These are phyloP conservation scores for Sporothrix globosa DNA, from an alignment of 2,329 filamentous ascomycete species.

Conservation along the genomic window DNA sequence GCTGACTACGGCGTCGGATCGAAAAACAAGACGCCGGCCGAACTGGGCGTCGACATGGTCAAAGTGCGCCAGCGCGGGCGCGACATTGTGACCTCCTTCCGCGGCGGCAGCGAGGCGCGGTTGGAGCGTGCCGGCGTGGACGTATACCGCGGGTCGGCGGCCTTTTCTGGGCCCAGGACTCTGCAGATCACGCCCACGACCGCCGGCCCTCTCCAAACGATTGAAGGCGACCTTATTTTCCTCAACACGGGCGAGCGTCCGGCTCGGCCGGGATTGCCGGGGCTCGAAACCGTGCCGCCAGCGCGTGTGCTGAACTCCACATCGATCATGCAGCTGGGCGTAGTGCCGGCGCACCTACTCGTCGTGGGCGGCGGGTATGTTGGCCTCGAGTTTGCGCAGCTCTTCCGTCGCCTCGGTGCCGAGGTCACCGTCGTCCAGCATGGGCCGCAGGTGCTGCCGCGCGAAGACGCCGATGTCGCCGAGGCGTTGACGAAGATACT, in stretches of 20 bases:
- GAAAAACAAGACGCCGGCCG: slow-evolving; percentile 34
- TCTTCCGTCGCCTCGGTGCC: slow-evolving; percentile 55
- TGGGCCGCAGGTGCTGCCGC: slow-evolving; percentile 47
- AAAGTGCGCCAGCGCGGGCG: slow-evolving; percentile 57
- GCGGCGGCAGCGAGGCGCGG: slow-evolving; percentile 51
- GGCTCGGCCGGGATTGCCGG: slow-evolving; percentile 45
- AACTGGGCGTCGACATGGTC: slow-evolving; percentile 51
- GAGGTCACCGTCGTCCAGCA: slow-evolving; percentile 55
- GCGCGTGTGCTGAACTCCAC: slow-evolving; percentile 52
- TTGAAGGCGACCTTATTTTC: slow-evolving; percentile 48
- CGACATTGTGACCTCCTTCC: slow-evolving; percentile 56
- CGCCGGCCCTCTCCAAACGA: slow-evolving; percentile 41
- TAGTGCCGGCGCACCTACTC: slow-evolving; percentile 53
- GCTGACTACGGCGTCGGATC: slow-evolving; percentile 51
- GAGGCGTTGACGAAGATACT: slow-evolving; percentile 49
- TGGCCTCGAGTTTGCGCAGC: slow-evolving; percentile 58
- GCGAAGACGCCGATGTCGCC: slow-evolving; percentile 55
- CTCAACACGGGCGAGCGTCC: slow-evolving; percentile 53
- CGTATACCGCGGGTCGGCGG: slow-evolving; percentile 51
- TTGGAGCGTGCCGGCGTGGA: slow-evolving; percentile 42
- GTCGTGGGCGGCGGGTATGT: slow-evolving; percentile 59
- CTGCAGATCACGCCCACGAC: slow-evolving; percentile 44
- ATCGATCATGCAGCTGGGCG: slow-evolving; percentile 51
- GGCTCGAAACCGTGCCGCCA: slow-evolving; percentile 45
- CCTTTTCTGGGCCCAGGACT: slow-evolving; percentile 48